phyloP scores from a whole-genome alignment of 1,284 basidiomycete genomes.

The Moesziomyces parantarcticus region DNA sequence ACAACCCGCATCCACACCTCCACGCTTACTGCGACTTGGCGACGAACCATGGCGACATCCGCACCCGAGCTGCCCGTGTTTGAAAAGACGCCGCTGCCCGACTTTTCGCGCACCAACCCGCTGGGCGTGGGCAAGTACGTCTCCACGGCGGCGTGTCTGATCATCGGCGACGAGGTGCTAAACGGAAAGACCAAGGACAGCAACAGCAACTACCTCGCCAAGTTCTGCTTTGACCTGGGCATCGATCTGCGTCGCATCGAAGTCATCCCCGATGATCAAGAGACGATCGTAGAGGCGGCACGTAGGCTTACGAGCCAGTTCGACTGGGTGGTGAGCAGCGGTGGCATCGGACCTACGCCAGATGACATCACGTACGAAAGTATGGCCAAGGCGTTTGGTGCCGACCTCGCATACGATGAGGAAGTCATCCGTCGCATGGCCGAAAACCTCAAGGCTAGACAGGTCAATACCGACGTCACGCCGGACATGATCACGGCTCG shows the following conservation, averaged over 20 bases:
- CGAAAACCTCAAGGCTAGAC: conserved; percentile 74
- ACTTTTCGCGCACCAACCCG: conserved; percentile 33
- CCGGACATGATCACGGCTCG: conserved; percentile 70
- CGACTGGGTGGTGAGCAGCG: conserved; percentile 54
- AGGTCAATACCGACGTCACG: conserved; percentile 74
- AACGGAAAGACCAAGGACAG: conserved; percentile 80
- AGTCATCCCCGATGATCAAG: conserved; percentile 89
- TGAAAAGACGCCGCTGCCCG: conserved; percentile 39
- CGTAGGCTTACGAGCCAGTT: conserved; percentile 75
- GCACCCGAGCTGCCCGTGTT: conserved; percentile 44
- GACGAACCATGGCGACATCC: conserved; percentile 11
- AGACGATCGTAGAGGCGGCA: conserved; percentile 87
- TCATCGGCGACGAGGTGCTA: conserved; percentile 76
- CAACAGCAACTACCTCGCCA: conserved; percentile 75
- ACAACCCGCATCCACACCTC: background rate
- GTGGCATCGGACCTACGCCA: conserved; percentile 63
- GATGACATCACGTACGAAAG: conserved; percentile 82
- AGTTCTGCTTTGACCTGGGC: conserved; percentile 64
- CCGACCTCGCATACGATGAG: conserved; percentile 77
- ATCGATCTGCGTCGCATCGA: conserved; percentile 74
- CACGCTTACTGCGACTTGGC: too few relatives aligned
- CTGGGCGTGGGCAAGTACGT: conserved; percentile 48
- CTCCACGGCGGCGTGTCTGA: conserved; percentile 57
- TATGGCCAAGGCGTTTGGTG: conserved; percentile 82
- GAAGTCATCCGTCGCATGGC: conserved; percentile 85